These are phyloP conservation scores for Olyra latifolia DNA, from an alignment of 176 grass and related monocot genomes.

Conservation along the genomic window DNA sequence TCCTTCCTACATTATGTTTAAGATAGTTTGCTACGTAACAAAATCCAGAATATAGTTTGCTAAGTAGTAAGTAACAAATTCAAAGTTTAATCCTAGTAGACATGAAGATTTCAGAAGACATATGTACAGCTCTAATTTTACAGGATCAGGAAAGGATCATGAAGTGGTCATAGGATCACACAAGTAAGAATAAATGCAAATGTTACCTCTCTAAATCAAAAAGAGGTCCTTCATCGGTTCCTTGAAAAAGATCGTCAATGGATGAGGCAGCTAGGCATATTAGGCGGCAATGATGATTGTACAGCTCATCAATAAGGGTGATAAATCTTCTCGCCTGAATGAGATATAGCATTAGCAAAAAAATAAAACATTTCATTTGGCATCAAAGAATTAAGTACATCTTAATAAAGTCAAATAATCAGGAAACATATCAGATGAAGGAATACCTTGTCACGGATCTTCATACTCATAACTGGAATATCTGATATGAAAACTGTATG, in stretches of 20 bases:
- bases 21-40: neutral
- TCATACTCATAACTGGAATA: slow-evolving; percentile 99
- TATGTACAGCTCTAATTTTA: neutral
- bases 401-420: slow-evolving; percentile 6
- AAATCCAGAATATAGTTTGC: neutral
- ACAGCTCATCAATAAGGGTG: slow-evolving; percentile 90
- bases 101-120: neutral
- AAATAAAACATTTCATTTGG: neutral
- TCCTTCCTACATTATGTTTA: neutral
- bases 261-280: slow-evolving; percentile 70
- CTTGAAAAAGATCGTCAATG: slow-evolving; percentile 94
- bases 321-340: slow-evolving; percentile 91
- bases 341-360: slow-evolving; percentile 18
- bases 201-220: slow-evolving; percentile 95
- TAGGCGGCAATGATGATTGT: slow-evolving; percentile 91
- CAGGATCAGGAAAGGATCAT: neutral
- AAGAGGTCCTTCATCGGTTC: slow-evolving; percentile 86
- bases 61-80: neutral
- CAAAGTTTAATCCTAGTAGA: neutral
- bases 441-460: slow-evolving; percentile 96
- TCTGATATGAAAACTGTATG: slow-evolving; percentile 92
- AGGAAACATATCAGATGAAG: slow-evolving; percentile 12
- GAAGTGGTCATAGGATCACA: neutral
- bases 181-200: neutral
- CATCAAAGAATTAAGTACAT: neutral